Evolutionary conservation across 179 eudicot genomes (phyloP).

Genomic region (Nepenthes alata): DNA sequence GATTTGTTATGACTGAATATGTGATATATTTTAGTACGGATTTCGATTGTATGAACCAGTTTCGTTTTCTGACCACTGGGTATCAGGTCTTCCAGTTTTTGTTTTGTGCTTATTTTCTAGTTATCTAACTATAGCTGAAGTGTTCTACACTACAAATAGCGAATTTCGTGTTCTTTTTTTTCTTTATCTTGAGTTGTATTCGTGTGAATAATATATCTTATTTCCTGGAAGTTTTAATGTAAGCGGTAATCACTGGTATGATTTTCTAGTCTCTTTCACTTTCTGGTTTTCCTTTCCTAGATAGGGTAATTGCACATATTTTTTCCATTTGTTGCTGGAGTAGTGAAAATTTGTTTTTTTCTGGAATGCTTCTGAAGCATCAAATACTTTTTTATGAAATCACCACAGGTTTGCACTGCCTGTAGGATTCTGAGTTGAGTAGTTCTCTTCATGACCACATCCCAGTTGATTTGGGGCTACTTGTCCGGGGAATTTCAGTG

Average conservation of each 20-base stretch:
- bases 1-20: background rate
- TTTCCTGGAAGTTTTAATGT: background rate
- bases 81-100: background rate
- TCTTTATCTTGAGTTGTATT: background rate
- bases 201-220: background rate
- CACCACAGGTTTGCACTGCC: slow-evolving; percentile 1
- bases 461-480: background rate
- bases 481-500: background rate
- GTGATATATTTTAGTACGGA: background rate
- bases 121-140: background rate
- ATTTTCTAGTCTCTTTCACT: background rate
- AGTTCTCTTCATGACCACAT: background rate
- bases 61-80: background rate
- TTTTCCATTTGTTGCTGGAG: background rate
- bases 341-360: no score
- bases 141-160: background rate
- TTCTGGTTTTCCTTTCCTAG: background rate
- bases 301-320: background rate
- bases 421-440: slow-evolving; percentile 1
- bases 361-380: background rate
- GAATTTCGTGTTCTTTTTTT: background rate
- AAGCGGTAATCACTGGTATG: background rate
- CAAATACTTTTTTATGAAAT: background rate
- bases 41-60: background rate
- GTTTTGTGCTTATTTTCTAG: background rate